These are phyloP conservation scores for Terfezia claveryi DNA, from an alignment of 495 filamentous ascomycete genomes.

Conservation along the genomic window DNA sequence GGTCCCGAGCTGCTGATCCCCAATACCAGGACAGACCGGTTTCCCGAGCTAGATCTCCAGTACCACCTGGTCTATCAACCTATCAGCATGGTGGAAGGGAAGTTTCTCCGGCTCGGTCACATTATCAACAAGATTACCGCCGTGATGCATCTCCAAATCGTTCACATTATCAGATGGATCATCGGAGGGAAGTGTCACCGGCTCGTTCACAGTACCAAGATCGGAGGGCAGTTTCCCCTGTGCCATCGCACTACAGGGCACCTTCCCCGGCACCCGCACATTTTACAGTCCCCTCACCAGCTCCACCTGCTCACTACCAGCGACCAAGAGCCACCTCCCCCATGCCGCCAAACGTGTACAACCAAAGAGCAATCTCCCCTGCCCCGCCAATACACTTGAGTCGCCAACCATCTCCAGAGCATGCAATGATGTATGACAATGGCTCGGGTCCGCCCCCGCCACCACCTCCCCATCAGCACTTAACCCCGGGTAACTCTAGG, in stretches of 20 bases:
- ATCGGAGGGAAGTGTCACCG: too few relatives aligned
- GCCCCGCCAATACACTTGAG: constrained; percentile 10
- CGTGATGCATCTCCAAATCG: too few relatives aligned
- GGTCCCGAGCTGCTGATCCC: constrained; percentile 8
- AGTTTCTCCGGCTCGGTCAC: constrained; percentile 18
- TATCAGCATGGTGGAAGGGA: background rate
- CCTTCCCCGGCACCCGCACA: constrained; percentile 4
- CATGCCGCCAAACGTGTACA: constrained; percentile 11
- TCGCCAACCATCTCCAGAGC: constrained; percentile 9
- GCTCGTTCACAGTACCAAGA: background rate
- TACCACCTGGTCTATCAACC: constrained; percentile 3
- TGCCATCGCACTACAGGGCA: constrained; percentile 5
- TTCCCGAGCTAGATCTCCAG: constrained; percentile 11
- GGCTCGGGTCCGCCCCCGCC: constrained; percentile 32
- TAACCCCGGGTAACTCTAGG: constrained; percentile 22
- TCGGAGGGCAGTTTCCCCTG: constrained; percentile 11
- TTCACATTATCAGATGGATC: too few relatives aligned
- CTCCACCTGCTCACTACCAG: constrained; percentile 14
- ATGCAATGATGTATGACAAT: constrained; percentile 14
- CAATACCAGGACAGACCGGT: constrained; percentile 12
- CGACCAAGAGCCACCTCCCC: constrained; percentile 21
- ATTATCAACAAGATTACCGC: constrained; percentile 6
- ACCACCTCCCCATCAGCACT: constrained; percentile 5
- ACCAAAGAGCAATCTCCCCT: constrained; percentile 1
- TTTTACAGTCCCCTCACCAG: constrained; percentile 5